Percentiles rank a stretch among this genome's conserved stretches.
Evolutionary conservation across 73 alveolate genomes (phyloP).

Genomic region (Stentor roeselii): DNA sequence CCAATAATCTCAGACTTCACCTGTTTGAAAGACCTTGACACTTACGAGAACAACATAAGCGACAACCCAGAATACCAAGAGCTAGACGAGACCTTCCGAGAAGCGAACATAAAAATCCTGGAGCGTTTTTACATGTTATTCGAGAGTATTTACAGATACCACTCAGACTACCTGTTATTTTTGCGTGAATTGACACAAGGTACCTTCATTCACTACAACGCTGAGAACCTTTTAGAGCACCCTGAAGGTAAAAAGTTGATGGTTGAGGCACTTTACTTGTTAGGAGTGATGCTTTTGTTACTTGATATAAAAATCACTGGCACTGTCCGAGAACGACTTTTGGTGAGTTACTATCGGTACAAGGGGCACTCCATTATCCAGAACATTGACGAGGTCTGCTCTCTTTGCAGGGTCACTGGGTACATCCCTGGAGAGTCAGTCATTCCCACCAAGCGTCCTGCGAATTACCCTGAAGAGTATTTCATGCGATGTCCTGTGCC

Average conservation of each 20-base stretch:
- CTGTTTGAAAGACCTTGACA: constrained; percentile 65
- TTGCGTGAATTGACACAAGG: constrained; percentile 64
- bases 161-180: constrained; percentile 68
- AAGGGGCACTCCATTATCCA: constrained; percentile 78
- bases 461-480: constrained; percentile 73
- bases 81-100: constrained; percentile 83
- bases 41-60: constrained; percentile 68
- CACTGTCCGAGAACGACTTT: constrained; percentile 76
- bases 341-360: constrained; percentile 86
- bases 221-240: constrained; percentile 64
- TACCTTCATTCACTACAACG: constrained; percentile 70
- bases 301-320: constrained; percentile 85
- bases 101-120: constrained; percentile 74
- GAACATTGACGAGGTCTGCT: constrained; percentile 66
- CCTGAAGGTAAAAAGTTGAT: constrained; percentile 73
- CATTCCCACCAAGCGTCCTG: constrained; percentile 55
- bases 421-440: constrained; percentile 56
- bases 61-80: constrained; percentile 72
- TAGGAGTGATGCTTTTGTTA: constrained; percentile 82
- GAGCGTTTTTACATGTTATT: constrained; percentile 80
- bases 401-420: constrained; percentile 67
- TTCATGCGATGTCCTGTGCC: constrained; percentile 64
- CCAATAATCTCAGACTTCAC: constrained; percentile 73
- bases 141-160: constrained; percentile 69
- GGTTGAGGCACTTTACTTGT: constrained; percentile 72